Percentiles rank a stretch among this genome's conserved stretches.
phyloP scores from a whole-genome alignment of 306 rosid genomes.

The Cyamopsis tetragonoloba region DNA sequence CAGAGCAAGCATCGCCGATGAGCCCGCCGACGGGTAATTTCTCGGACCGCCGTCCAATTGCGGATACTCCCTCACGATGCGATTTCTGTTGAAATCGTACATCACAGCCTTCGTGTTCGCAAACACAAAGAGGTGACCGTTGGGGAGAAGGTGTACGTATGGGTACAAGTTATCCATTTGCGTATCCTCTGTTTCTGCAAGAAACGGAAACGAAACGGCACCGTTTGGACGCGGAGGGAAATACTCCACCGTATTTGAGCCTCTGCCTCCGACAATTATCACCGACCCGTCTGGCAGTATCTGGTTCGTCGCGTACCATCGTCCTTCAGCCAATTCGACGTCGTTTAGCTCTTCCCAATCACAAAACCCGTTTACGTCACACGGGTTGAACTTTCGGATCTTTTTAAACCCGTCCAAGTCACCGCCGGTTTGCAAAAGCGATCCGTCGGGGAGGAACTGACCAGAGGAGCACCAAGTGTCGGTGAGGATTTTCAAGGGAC shows the following conservation, averaged over 20 bases:
- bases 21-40: constrained; percentile 90
- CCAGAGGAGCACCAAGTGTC: constrained; percentile 99
- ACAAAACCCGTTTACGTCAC: constrained; percentile 39
- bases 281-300: constrained; percentile 74
- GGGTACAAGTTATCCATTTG: constrained; percentile 91
- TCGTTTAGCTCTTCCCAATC: constrained; percentile 75
- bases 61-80: constrained; percentile 42
- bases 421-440: constrained; percentile 80
- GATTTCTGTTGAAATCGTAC: constrained; percentile 38
- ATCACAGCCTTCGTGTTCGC: constrained; percentile 68
- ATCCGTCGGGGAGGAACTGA: constrained; percentile 75
- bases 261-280: constrained; percentile 71
- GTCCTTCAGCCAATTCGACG: constrained; percentile 43
- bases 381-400: constrained; percentile 65
- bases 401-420: constrained; percentile 65
- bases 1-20: constrained; percentile 66
- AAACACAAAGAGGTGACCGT: constrained; percentile 71
- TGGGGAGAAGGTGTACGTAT: constrained; percentile 78
- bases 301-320: constrained; percentile 86
- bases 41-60: constrained; percentile 78
- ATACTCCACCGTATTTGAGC: constrained; percentile 59
- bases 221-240: constrained; percentile 53
- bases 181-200: constrained; percentile 52
- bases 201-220: constrained; percentile 59
- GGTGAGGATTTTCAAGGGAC: constrained; percentile 66